These are phyloP conservation scores for Arthrobotrys entomopaga DNA, from an alignment of 2,329 filamentous ascomycete genomes.

Conservation along the genomic window DNA sequence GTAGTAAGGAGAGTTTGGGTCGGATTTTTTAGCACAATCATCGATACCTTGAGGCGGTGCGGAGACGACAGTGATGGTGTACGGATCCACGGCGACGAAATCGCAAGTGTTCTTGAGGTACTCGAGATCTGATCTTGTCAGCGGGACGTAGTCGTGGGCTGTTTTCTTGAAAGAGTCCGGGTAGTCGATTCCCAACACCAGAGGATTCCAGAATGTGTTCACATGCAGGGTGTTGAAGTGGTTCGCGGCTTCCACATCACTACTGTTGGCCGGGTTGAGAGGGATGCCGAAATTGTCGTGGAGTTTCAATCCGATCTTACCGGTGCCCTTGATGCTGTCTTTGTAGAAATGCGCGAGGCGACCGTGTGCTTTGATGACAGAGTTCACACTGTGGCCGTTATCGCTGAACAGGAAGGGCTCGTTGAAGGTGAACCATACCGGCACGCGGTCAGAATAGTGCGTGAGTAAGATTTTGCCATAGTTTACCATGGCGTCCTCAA, in stretches of 20 bases:
- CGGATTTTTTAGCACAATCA: constrained; percentile 63
- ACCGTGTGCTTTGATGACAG: constrained; percentile 66
- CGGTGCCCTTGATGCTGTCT: constrained; percentile 66
- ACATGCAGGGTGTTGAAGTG: constrained; percentile 26
- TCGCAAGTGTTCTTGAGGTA: constrained; percentile 60
- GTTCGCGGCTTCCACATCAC: constrained; percentile 24
- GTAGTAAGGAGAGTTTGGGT: constrained; percentile 64
- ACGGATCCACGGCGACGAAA: constrained; percentile 70
- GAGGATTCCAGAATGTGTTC: constrained; percentile 25
- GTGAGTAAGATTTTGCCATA: constrained; percentile 68
- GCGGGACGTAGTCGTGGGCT: constrained; percentile 14
- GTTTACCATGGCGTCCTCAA: constrained; percentile 67
- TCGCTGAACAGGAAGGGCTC: constrained; percentile 63
- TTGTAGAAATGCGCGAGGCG: constrained; percentile 68
- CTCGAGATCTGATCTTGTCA: constrained; percentile 8
- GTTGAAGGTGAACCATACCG: constrained; percentile 68
- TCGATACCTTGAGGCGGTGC: constrained; percentile 65
- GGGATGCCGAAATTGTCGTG: constrained; percentile 30
- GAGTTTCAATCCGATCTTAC: constrained; percentile 62
- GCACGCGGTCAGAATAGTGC: constrained; percentile 67
- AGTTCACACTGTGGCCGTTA: constrained; percentile 62
- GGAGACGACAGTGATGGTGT: constrained; percentile 69
- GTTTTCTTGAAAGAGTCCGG: constrained; percentile 18
- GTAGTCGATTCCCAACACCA: constrained; percentile 23
- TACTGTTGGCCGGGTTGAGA: constrained; percentile 17